phyloP scores from a whole-genome alignment of 2,329 filamentous ascomycete genomes.

The Xylariales sp. region DNA sequence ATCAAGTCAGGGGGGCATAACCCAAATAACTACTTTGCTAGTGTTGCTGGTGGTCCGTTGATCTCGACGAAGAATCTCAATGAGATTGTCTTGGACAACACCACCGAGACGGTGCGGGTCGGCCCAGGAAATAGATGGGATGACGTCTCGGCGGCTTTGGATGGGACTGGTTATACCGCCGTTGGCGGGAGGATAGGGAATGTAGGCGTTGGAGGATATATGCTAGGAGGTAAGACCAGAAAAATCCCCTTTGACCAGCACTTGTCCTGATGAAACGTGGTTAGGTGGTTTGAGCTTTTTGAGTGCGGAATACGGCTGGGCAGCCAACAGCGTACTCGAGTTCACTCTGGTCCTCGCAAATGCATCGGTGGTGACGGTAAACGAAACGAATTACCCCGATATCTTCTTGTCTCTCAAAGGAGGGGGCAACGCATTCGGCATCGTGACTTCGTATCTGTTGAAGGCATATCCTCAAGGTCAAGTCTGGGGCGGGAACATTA shows the following conservation, averaged over 20 bases:
- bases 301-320: slow-evolving; percentile 46
- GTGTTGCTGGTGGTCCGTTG: slow-evolving; percentile 41
- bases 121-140: slow-evolving; percentile 42
- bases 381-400: slow-evolving; percentile 36
- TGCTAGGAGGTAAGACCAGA: slow-evolving; percentile 53
- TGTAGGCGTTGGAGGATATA: slow-evolving; percentile 42
- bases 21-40: slow-evolving; percentile 49
- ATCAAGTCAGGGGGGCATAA: slow-evolving; percentile 55
- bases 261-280: no score
- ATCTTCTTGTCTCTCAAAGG: slow-evolving; percentile 50
- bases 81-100: slow-evolving; percentile 32
- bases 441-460: slow-evolving; percentile 42
- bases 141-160: slow-evolving; percentile 33
- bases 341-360: slow-evolving; percentile 49
- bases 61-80: slow-evolving; percentile 44
- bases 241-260: no score
- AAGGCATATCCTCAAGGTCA: slow-evolving; percentile 35
- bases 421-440: slow-evolving; percentile 53
- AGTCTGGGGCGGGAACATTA: slow-evolving; percentile 39
- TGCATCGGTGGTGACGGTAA: slow-evolving; percentile 42
- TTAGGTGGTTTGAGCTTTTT: slow-evolving; percentile 38
- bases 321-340: slow-evolving; percentile 42
- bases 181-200: slow-evolving; percentile 42
- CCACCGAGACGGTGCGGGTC: slow-evolving; percentile 34
- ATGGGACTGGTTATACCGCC: slow-evolving; percentile 36